Evolutionary conservation across 2,329 filamentous ascomycete species (phyloP), one percentile per base, ranked within the genome.

Genomic region (Exutisphaerella laricina): DNA sequence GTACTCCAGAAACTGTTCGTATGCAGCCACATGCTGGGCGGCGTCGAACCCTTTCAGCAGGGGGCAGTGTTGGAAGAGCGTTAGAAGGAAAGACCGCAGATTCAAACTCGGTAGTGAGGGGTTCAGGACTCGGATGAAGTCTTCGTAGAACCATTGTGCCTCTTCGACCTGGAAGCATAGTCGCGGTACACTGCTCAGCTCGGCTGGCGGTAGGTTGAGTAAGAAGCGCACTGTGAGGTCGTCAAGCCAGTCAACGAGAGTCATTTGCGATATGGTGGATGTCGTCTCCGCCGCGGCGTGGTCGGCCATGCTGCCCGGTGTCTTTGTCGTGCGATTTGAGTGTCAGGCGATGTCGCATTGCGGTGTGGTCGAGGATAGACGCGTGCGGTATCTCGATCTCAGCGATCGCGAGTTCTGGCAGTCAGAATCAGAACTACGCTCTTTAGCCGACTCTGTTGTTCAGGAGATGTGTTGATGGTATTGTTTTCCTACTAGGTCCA

Each of bases 61-160:
- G 22, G 92, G 92, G 57, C 90, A 97, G 62, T 96, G 90, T 57
- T 89, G 82, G 64, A 97, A 96, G 57, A 98, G 94, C 56, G 84
- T 80, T 46, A 94, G 74, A 58, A 86, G 90, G 67, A 98, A 98
- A 39, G 76, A 81, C 54, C 86, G 82, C 23, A 98, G 76, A 33
- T 82, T 80, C 74, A 97, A 84, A 42, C 85, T 88, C 4, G 92
- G 92, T 8, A 98, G 75, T 28, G 77, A 16, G 77, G 39, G 88
- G 83, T 66, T 96, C 17, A 53, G 48, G 7, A 90, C 89, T 35
- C 92, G 86, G 64, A 98, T 88, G 64, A 98, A 98, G 68, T 98
- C 92, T 73, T 98, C 92, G 78, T 98, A 98, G 69, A 94, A 98
- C 92, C 92, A 98, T 80, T 98, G 94, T 58, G 92, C 92, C 69